These are phyloP conservation scores for Cordyceps tenuipes DNA, from an alignment of 2,329 filamentous ascomycete genomes.

Conservation along the genomic window DNA sequence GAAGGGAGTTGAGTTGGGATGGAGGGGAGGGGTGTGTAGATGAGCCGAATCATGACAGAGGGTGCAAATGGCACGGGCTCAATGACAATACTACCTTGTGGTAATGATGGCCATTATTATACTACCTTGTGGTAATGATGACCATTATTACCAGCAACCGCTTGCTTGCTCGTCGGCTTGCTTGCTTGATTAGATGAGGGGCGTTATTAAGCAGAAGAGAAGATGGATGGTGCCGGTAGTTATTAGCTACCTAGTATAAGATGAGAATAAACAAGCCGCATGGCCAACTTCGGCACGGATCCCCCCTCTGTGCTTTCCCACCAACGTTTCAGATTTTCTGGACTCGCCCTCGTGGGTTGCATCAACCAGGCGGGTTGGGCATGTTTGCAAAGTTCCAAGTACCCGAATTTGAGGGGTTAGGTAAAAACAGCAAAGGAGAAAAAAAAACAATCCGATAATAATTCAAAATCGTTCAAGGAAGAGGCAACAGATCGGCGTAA, in stretches of 20 bases:
- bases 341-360: background rate
- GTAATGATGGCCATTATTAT: too few species aligned
- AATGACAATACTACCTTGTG: too few species aligned
- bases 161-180: too few species aligned
- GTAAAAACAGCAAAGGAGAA: background rate
- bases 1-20: too few species aligned
- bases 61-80: background rate
- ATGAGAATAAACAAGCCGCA: background rate
- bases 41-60: background rate
- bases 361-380: background rate
- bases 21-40: background rate
- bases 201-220: too few species aligned
- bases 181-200: too few species aligned
- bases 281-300: constrained; percentile 4
- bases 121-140: too few species aligned
- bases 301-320: background rate
- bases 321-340: constrained; percentile 9
- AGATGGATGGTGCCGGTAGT: too few species aligned
- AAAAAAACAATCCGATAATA: background rate
- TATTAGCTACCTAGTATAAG: too few species aligned
- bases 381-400: background rate
- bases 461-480: background rate
- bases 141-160: too few species aligned
- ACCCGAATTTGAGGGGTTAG: background rate
- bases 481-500: too few species aligned